Conservation (phyloP, 1,284 basidiomycete genomes). For the Cryptococcus hybrid region DNA sequence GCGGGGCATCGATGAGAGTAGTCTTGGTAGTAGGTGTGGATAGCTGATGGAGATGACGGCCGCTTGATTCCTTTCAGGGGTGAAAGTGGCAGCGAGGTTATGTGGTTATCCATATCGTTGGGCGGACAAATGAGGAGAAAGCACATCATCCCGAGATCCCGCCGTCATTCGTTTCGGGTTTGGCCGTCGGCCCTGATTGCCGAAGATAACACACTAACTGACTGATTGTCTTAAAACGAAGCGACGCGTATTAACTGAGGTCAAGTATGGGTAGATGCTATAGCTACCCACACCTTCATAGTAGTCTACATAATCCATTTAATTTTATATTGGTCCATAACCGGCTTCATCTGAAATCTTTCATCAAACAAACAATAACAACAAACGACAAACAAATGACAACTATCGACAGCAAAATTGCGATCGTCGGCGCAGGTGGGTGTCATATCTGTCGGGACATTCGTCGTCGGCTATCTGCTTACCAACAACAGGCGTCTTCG, state of each 20-base stretch:
- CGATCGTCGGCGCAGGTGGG: slow-evolving; percentile 19
- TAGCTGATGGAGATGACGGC: too few species aligned
- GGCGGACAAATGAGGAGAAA: too few species aligned
- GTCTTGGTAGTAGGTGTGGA: too few species aligned
- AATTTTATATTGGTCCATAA: not conserved
- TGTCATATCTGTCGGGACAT: too few species aligned
- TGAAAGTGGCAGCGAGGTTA: too few species aligned
- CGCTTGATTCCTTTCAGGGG: too few species aligned
- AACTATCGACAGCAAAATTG: slow-evolving; percentile 9
- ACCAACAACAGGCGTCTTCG: slow-evolving; percentile 13
- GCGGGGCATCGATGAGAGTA: too few species aligned
- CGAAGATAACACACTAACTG: not conserved
- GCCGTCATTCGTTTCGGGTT: too few species aligned
- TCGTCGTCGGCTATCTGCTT: too few species aligned
- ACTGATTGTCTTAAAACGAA: not conserved
- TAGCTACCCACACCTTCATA: not conserved
- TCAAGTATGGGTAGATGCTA: not conserved
- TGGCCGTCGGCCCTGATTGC: too few species aligned
- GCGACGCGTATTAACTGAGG: not conserved
- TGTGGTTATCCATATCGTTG: too few species aligned
- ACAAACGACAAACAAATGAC: slow-evolving; percentile 4
- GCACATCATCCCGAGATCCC: too few species aligned
- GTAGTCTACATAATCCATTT: not conserved
- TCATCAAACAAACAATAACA: not conserved
- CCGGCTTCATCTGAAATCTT: not conserved